phyloP scores from a whole-genome alignment of 169 alveolate genomes.

The Plasmodium chabaudi region DNA sequence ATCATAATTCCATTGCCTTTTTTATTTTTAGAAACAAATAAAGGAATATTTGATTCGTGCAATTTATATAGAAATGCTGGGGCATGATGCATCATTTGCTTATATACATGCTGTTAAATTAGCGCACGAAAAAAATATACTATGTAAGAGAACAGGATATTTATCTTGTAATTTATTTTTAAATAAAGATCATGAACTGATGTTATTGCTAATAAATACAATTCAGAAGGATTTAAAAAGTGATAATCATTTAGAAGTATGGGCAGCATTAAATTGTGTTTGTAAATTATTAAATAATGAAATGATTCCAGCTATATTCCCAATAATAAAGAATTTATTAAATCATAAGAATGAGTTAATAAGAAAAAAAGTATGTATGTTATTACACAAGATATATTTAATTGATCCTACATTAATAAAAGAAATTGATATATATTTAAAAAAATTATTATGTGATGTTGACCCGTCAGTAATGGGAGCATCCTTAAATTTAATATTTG shows the following conservation, averaged over 20 bases:
- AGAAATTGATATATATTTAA: conserved; percentile 87
- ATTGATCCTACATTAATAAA: conserved; percentile 82
- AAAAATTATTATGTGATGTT: conserved; percentile 91
- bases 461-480: conserved; percentile 97
- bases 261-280: conserved; percentile 92
- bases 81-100: conserved; percentile 96
- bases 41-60: conserved; percentile 93
- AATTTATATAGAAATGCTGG: conserved; percentile 96
- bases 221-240: conserved; percentile 93
- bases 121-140: conserved; percentile 92
- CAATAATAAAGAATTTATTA: conserved; percentile 88
- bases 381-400: conserved; percentile 89
- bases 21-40: conserved; percentile 75
- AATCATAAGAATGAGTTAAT: conserved; percentile 89
- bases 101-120: conserved; percentile 94
- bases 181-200: conserved; percentile 90
- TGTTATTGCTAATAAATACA: conserved; percentile 94
- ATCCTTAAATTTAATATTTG: conserved; percentile 90
- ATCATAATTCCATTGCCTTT: not conserved
- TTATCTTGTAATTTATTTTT: conserved; percentile 92
- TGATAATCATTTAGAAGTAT: conserved; percentile 91
- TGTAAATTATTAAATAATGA: conserved; percentile 92
- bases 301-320: conserved; percentile 92
- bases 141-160: conserved; percentile 91
- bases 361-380: conserved; percentile 94